Conservation (phyloP, 306 rosid genomes). For the Cicer bijugum region DNA sequence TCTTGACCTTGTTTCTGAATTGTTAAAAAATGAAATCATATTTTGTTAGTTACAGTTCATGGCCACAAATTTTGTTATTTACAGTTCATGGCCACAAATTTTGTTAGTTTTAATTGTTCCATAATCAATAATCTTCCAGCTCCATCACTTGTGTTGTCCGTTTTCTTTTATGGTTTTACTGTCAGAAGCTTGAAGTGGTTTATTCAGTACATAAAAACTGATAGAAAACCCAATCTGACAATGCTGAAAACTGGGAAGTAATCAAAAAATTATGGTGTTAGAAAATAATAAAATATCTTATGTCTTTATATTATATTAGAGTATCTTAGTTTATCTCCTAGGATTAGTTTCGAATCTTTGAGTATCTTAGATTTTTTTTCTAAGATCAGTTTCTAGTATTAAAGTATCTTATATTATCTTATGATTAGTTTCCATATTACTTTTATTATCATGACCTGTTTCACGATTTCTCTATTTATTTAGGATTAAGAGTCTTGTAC, state of each 20-base stretch:
- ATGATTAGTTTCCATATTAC: no score
- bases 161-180: neutral
- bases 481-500: no score
- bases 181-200: neutral
- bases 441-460: no score
- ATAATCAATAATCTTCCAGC: neutral
- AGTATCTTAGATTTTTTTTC: no score
- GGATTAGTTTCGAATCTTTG: no score
- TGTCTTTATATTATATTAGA: no score
- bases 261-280: neutral
- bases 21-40: conserved; percentile 37
- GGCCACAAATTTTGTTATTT: conserved; percentile 2
- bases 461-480: no score
- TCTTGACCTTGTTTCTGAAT: conserved; percentile 28
- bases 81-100: neutral
- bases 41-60: neutral
- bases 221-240: neutral
- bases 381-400: no score
- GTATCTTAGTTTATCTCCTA: no score
- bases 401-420: no score
- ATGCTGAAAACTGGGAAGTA: neutral
- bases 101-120: conserved; percentile 27
- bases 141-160: neutral
- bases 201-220: neutral
- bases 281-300: no score